A percentile compares a stretch with the other conserved stretches of the same genome.
Evolutionary conservation across 352 stramenopile species (phyloP).

Genomic region (Pythium folliculosum): DNA sequence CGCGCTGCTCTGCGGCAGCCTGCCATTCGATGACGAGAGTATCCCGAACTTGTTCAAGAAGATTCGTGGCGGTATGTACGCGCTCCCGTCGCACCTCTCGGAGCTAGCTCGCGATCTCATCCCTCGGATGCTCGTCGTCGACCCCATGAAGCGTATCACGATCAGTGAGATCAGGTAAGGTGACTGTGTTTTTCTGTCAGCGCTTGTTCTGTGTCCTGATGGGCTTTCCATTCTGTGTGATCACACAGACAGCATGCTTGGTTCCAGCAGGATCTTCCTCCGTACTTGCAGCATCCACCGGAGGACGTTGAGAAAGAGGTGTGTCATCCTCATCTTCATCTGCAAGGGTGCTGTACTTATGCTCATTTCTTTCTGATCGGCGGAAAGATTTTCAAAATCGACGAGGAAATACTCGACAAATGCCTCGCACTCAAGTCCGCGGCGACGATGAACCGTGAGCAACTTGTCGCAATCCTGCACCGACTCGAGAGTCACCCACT

Average conservation of each 20-base stretch:
- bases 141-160: constrained; percentile 99
- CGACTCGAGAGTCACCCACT: constrained; percentile 73
- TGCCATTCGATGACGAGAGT: constrained; percentile 99
- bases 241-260: constrained; percentile 89
- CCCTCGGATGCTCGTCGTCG: constrained; percentile 98
- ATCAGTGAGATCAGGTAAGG: constrained; percentile 95
- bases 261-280: constrained; percentile 98
- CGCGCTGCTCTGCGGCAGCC: constrained; percentile 96
- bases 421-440: constrained; percentile 60
- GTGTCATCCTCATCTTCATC: not conserved
- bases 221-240: not conserved
- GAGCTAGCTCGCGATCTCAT: constrained; percentile 97
- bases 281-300: constrained; percentile 96
- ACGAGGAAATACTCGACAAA: constrained; percentile 69
- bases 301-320: constrained; percentile 96
- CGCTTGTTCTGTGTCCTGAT: not conserved
- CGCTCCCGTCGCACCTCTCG: constrained; percentile 95
- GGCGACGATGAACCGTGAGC: constrained; percentile 49
- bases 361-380: not conserved
- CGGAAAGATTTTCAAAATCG: constrained; percentile 71
- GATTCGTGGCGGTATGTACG: constrained; percentile 98
- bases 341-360: not conserved
- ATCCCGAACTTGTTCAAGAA: constrained; percentile 99
- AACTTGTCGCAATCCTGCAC: constrained; percentile 58
- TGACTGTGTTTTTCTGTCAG: not conserved